Base-by-base conservation (phyloP, 768 basidiomycete genomes). In the Russula abietina region DNA sequence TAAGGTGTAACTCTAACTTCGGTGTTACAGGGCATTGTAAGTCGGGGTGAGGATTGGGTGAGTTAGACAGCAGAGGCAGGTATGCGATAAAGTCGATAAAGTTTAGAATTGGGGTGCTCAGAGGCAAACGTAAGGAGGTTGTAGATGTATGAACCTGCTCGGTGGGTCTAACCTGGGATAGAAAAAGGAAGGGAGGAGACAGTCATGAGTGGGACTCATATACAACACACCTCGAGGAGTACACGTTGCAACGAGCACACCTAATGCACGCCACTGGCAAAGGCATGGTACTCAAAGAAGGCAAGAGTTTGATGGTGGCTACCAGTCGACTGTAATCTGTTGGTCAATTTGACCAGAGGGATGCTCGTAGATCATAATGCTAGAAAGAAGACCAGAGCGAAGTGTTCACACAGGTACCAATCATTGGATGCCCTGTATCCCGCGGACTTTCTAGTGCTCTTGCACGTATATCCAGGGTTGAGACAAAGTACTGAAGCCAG, bases 1-100 rank as follows among this genome's bases (percentile, higher is more conserved):
- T 68, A 68, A 17, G 71, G 63, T 53, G 70, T 73, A 66, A 73
- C 73, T 63, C 68, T 71, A 69, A 74, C 60, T 57, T 74, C 69
- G 28, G 54, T 36, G 46, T 60, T 60, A 41, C 38, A n/a, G 19
- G 67, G 65, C 55, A 70, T 69, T 68, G 71, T 71, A 22, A 51
- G 46, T 22, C 41, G 54, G 26, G 64, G 17, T 41, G 24, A 38
- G 43, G 53, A 39, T 16, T 51, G 52, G 54, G 32, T 33, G 53
- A 49, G 32, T 24, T 46, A 19, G 57, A 19, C 61, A 49, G 53
- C 50, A 26, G 39, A 19, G 32, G 49, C 55, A 5, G 50, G n/a
- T 46, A 51, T 14, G 61, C 55, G 52, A 50, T 50, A 32, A 64
- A 54, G 39, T 41, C 55, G 52, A 50, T 50, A 41, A 64, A 54